These are phyloP conservation scores for Meyerozyma guilliermondii DNA, from an alignment of 1,139 yeast species.

Conservation along the genomic window DNA sequence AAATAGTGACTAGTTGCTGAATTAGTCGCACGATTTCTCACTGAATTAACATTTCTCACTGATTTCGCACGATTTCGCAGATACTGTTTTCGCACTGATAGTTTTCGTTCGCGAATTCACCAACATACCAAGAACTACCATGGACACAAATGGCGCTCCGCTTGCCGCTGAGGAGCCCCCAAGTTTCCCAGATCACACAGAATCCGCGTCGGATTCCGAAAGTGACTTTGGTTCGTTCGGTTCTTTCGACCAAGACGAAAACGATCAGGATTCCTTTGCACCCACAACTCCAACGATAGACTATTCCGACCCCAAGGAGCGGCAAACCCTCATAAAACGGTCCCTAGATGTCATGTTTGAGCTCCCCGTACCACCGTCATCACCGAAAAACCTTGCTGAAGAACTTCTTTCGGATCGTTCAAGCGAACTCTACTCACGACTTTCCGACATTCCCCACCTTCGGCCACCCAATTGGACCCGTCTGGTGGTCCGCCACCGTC, in stretches of 20 bases:
- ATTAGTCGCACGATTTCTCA: too few relatives aligned
- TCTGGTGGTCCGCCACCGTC: slow-evolving; percentile 51
- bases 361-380: neutral
- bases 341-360: neutral
- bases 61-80: too few relatives aligned
- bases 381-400: neutral
- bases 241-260: neutral
- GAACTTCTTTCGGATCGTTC: neutral
- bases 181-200: slow-evolving; percentile 7
- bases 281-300: neutral
- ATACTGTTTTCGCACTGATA: neutral
- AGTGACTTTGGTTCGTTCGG: slow-evolving; percentile 6
- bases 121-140: neutral
- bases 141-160: neutral
- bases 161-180: slow-evolving; percentile 5
- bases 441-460: slow-evolving; percentile 27
- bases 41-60: too few relatives aligned
- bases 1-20: too few relatives aligned
- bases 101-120: neutral
- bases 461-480: slow-evolving; percentile 55
- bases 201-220: slow-evolving; percentile 5
- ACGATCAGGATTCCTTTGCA: neutral
- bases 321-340: neutral
- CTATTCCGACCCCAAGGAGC: neutral
- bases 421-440: neutral